phyloP scores from a whole-genome alignment of 768 basidiomycete species.

The Candolleomyces eurysporus region DNA sequence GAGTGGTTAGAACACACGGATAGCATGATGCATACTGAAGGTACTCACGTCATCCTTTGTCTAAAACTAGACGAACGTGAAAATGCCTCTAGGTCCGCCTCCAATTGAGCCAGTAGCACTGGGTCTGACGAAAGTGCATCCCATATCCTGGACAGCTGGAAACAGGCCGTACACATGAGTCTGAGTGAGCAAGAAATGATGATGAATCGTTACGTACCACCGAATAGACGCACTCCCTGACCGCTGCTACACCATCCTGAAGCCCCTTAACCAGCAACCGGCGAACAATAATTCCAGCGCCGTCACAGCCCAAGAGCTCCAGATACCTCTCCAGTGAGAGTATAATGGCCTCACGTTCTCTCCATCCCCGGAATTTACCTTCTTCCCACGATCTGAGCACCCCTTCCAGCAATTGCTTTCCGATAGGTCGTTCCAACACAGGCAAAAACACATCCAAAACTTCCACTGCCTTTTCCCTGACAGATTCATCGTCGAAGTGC shows the following conservation, averaged over 20 bases:
- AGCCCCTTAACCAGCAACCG: constrained; percentile 60
- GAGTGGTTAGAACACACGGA: constrained; percentile 12
- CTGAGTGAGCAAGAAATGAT: neutral
- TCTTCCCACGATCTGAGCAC: constrained; percentile 57
- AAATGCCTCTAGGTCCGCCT: constrained; percentile 39
- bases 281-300: constrained; percentile 46
- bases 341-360: constrained; percentile 72
- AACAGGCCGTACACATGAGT: constrained; percentile 7
- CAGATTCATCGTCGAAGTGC: constrained; percentile 60
- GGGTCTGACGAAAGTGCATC: constrained; percentile 33
- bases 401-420: constrained; percentile 42
- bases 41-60: constrained; percentile 69
- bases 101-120: constrained; percentile 35
- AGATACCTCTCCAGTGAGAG: constrained; percentile 52
- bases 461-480: constrained; percentile 71
- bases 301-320: constrained; percentile 32
- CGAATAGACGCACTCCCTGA: constrained; percentile 69
- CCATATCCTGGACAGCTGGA: constrained; percentile 51
- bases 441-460: constrained; percentile 55
- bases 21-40: constrained; percentile 1
- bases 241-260: constrained; percentile 79
- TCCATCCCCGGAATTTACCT: constrained; percentile 65
- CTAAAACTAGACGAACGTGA: constrained; percentile 50
- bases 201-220: constrained; percentile 41
- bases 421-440: constrained; percentile 49